Percentiles rank a stretch among this genome's conserved stretches.
Conservation (phyloP, 2,329 filamentous ascomycete species). For the Chrysoporthe cubensis region DNA sequence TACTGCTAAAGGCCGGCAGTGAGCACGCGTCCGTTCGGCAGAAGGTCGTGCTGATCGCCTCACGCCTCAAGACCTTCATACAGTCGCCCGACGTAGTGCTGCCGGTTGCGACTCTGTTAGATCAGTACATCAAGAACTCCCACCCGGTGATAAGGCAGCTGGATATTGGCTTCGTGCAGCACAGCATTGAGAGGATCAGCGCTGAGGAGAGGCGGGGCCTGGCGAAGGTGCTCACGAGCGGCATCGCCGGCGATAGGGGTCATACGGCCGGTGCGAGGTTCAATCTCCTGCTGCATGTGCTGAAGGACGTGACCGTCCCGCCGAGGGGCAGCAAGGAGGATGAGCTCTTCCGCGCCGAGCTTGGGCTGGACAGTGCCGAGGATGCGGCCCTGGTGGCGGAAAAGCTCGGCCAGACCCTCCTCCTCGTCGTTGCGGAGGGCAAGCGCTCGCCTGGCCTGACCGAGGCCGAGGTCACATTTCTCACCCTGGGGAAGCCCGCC, state of each 20-base stretch:
- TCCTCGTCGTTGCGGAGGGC: constrained; percentile 47
- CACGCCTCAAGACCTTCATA: constrained; percentile 59
- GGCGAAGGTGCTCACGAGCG: constrained; percentile 70
- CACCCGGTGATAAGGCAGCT: constrained; percentile 82
- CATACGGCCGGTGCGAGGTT: constrained; percentile 67
- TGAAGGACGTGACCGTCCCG: constrained; percentile 74
- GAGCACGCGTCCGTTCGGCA: constrained; percentile 79
- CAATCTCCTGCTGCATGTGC: constrained; percentile 77
- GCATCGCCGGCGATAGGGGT: constrained; percentile 60
- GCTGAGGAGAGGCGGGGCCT: constrained; percentile 69
- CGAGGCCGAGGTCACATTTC: constrained; percentile 65
- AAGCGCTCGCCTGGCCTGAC: constrained; percentile 59
- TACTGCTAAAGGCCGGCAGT: constrained; percentile 85
- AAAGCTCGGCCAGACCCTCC: constrained; percentile 77
- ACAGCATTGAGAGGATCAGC: constrained; percentile 64
- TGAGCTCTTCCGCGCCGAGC: constrained; percentile 62
- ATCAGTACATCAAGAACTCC: constrained; percentile 83
- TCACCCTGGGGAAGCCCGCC: constrained; percentile 69
- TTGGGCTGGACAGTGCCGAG: constrained; percentile 67
- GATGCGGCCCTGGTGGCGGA: constrained; percentile 76
- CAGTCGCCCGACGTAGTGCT: constrained; percentile 67
- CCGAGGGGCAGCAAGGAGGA: constrained; percentile 81
- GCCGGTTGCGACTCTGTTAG: constrained; percentile 80
- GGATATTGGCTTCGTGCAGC: constrained; percentile 86
- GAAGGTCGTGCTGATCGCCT: constrained; percentile 62